phyloP scores from a whole-genome alignment of 202 grass and related monocot genomes.

The Zizania palustris region DNA sequence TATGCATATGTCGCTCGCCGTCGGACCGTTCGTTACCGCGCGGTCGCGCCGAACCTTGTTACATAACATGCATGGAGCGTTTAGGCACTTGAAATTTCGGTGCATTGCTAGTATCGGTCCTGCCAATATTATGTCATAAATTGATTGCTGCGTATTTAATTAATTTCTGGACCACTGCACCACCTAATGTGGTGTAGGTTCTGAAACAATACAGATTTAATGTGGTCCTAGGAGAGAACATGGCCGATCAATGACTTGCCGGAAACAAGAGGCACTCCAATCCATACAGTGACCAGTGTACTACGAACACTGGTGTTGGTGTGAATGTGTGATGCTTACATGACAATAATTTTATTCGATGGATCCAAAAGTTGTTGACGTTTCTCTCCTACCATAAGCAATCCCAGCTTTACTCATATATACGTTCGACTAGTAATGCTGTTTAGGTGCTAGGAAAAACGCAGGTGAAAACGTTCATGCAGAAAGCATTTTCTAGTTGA shows the following conservation, averaged over 20 bases:
- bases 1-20: too few relatives aligned
- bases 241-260: constrained; percentile 34
- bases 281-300: background rate
- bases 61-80: background rate
- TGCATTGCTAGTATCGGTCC: background rate
- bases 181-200: background rate
- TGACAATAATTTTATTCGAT: background rate
- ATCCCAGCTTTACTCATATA: background rate
- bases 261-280: background rate
- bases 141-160: background rate
- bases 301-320: background rate
- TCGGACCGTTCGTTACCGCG: too few relatives aligned
- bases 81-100: background rate
- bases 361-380: background rate
- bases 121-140: background rate
- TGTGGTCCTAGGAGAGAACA: constrained; percentile 2
- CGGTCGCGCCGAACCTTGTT: too few relatives aligned
- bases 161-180: constrained; percentile 31
- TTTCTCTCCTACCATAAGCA: background rate
- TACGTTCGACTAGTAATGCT: background rate
- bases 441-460: background rate
- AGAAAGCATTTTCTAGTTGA: background rate
- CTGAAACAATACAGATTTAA: constrained; percentile 19
- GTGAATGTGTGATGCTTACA: background rate
- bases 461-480: background rate